Conservation (phyloP, 257 asterid genomes). For the Scutellaria minor region DNA sequence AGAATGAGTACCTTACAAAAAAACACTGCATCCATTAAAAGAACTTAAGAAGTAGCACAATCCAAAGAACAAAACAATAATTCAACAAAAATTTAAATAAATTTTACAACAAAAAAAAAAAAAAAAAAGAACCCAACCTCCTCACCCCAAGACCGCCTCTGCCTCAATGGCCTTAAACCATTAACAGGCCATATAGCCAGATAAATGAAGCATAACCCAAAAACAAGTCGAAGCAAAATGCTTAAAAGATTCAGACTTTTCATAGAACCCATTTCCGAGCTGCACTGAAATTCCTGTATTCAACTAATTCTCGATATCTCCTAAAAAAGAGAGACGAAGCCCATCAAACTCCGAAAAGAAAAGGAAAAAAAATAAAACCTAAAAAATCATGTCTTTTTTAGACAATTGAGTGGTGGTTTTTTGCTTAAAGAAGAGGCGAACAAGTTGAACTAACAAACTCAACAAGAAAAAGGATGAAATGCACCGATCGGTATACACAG, state of each 20-base stretch:
- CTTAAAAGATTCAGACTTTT: constrained; percentile 45
- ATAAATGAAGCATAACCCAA: constrained; percentile 57
- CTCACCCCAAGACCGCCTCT: constrained; percentile 92
- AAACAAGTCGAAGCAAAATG: constrained; percentile 44
- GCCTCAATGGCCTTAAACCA: constrained; percentile 85
- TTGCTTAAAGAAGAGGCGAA: constrained; percentile 70
- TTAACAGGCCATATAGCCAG: constrained; percentile 52
- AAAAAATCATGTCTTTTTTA: constrained; percentile 20
- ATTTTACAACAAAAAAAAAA: background rate
- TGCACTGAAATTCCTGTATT: constrained; percentile 51
- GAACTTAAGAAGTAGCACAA: constrained; percentile 24
- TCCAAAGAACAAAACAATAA: background rate
- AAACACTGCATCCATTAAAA: constrained; percentile 13
- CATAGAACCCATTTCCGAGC: constrained; percentile 56
- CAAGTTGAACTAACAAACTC: constrained; percentile 60
- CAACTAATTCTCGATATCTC: constrained; percentile 43
- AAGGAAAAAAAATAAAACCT: constrained; percentile 9
- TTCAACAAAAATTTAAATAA: background rate
- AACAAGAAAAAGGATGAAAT: constrained; percentile 57
- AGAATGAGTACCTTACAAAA: constrained; percentile 18
- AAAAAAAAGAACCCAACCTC: constrained; percentile 65
- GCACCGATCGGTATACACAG: constrained; percentile 55
- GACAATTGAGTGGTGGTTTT: constrained; percentile 42
- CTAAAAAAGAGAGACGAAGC: constrained; percentile 42
- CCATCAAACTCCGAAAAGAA: constrained; percentile 38